Evolutionary conservation across 2,329 filamentous ascomycete genomes (phyloP), one percentile per base, ranked within the genome.

Genomic region (Fusarium papillatum): DNA sequence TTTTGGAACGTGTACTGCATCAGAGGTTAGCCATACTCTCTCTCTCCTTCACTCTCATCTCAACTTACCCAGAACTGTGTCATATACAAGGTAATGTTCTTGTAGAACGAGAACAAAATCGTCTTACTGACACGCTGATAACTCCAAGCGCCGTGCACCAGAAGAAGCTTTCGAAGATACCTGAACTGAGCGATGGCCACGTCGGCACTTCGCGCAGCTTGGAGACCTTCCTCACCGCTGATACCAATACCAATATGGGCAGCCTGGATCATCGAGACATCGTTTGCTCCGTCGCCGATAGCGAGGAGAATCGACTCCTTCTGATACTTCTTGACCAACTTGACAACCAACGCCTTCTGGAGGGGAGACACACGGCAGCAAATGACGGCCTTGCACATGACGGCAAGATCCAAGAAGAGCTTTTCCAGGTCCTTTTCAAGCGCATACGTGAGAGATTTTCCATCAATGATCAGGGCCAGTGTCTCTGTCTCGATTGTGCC

Each of bases 241-340:
- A 99, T 99, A 85, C 97, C 97, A 55, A 99, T 95, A 76, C 97
- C 97, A 76, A 99, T 98, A 83, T 99, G 97, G 16, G 97, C 97
- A 14, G 97, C 97, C 87, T 99, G 97, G 67, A 99, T 99, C 97
- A 99, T 99, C 22, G 96, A 98, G n/a, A 99, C 97, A 81, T 99
- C 97, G 85, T 99, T 99, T 59, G 97, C 97, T 76, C 97, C 97
- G 80, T 99, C 97, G 78, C 97, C 97, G 83, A 99, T 98, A 64
- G 97, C 97, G 63, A 99, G 91, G 65, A 98, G 92, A 78, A 99
- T 95, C 16, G 95, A 92, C 82, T 98, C 95, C 77, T 97, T 91
- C 83, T 98, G 95, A 77, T 91, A 91, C 78, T 95, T 95, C 86
- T 98, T 99, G 81, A 99, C 97, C 76, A 98, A 91, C 87, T 99